Percentiles rank a stretch among this genome's conserved stretches.
Evolutionary conservation across 805 yeast species (phyloP).

Genomic region (Candida palmyrensis): DNA sequence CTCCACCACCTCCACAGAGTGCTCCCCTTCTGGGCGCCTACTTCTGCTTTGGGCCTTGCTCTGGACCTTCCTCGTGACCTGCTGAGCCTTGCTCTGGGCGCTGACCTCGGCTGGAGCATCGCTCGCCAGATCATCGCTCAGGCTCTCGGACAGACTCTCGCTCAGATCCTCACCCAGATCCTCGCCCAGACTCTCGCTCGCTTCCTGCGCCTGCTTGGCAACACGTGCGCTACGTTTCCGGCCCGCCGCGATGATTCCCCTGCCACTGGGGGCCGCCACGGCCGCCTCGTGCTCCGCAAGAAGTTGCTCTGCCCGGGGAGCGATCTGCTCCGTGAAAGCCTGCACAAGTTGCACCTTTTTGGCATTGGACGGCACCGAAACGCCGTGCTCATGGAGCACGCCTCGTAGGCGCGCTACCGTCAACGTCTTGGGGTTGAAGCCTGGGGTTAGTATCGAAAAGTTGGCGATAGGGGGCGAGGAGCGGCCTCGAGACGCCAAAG

Average conservation of each 20-base stretch:
- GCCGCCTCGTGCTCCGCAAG: slow-evolving; percentile 23
- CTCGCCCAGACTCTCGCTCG: too few relatives aligned
- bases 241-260: slow-evolving; percentile 14
- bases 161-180: too few relatives aligned
- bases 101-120: neutral
- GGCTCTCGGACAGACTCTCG: too few relatives aligned
- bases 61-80: slow-evolving; percentile 5
- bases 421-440: slow-evolving; percentile 62
- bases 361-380: slow-evolving; percentile 56
- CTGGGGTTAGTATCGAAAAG: slow-evolving; percentile 26
- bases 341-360: slow-evolving; percentile 62
- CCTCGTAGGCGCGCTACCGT: slow-evolving; percentile 69
- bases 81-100: slow-evolving; percentile 1
- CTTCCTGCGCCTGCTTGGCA: too few relatives aligned
- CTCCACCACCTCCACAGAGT: too few relatives aligned
- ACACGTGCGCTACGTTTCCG: neutral
- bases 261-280: slow-evolving; percentile 12
- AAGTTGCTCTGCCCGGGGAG: slow-evolving; percentile 41
- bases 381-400: slow-evolving; percentile 56
- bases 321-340: slow-evolving; percentile 53
- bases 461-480: neutral
- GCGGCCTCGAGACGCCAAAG: neutral
- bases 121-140: too few relatives aligned
- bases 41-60: too few relatives aligned
- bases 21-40: too few relatives aligned